Evolutionary conservation across 192 early-diverging fungal genomes (phyloP).

Genomic region (Neocallimastix lanati): DNA sequence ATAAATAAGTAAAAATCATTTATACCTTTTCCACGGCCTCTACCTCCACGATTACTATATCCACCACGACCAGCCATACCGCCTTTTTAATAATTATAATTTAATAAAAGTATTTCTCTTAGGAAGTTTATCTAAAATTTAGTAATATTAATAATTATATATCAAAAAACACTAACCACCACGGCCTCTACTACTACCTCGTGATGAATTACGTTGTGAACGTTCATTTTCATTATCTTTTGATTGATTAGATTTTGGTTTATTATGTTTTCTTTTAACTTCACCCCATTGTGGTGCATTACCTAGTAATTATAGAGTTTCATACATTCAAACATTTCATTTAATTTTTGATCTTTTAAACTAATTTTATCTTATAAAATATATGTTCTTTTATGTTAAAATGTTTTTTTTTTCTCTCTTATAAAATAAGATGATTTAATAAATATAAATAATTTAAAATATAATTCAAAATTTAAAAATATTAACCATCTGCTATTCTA

Average conservation of each 20-base stretch:
- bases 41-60: conserved; percentile 37
- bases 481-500: conserved; percentile 58
- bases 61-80: conserved; percentile 4
- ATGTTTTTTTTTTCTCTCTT: too few relatives aligned
- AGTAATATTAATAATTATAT: background rate
- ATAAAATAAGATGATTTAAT: too few relatives aligned
- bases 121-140: too few relatives aligned
- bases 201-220: conserved; percentile 32
- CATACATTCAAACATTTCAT: background rate
- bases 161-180: conserved; percentile 25
- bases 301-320: conserved; percentile 25
- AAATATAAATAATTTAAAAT: background rate
- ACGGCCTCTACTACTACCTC: conserved; percentile 35
- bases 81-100: too few relatives aligned
- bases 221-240: conserved; percentile 24
- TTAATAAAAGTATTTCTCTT: too few relatives aligned
- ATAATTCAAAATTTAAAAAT: conserved; percentile 1
- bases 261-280: conserved; percentile 55
- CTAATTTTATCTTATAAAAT: background rate
- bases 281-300: conserved; percentile 68
- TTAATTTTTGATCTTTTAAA: conserved; percentile 2
- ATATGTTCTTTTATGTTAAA: too few relatives aligned
- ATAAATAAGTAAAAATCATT: too few relatives aligned
- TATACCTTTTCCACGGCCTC: conserved; percentile 22
- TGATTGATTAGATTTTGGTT: conserved; percentile 34